Percentiles rank a stretch among this genome's conserved stretches.
Conservation (phyloP, 768 basidiomycete genomes). For the Trametes maxima region DNA sequence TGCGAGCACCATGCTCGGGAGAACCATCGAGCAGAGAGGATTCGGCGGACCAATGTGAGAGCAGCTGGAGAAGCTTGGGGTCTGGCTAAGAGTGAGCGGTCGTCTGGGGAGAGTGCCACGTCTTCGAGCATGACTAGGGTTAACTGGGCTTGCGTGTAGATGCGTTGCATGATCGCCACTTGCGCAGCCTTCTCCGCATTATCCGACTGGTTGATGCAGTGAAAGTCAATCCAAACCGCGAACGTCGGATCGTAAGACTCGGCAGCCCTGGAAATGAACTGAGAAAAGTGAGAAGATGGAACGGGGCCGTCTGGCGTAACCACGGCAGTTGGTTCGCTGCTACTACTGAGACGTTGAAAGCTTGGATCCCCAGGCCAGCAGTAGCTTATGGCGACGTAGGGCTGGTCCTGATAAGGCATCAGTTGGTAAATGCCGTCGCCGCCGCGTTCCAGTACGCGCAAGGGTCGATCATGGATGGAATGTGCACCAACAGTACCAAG, state of each 20-base stretch:
- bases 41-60: background rate
- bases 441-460: background rate
- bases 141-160: background rate
- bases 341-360: background rate
- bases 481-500: background rate
- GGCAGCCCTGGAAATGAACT: slow-evolving; percentile 3
- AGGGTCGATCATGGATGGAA: background rate
- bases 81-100: background rate
- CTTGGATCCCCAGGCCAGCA: slow-evolving; percentile 5
- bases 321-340: background rate
- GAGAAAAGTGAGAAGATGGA: slow-evolving; percentile 1
- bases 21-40: slow-evolving; percentile 14
- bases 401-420: slow-evolving; percentile 3
- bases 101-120: slow-evolving; percentile 1
- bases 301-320: background rate
- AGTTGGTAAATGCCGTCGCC: background rate
- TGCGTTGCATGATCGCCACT: slow-evolving; percentile 16
- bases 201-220: slow-evolving; percentile 10
- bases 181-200: slow-evolving; percentile 6
- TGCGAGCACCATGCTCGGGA: slow-evolving; percentile 19
- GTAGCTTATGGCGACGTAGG: slow-evolving; percentile 18
- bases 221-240: slow-evolving; percentile 9
- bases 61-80: background rate
- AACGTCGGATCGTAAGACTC: background rate
- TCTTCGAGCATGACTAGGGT: slow-evolving; percentile 14